Evolutionary conservation across 192 early-diverging fungal genomes (phyloP), one percentile per base, ranked within the genome.

Genomic region (Coemansia umbellata): DNA sequence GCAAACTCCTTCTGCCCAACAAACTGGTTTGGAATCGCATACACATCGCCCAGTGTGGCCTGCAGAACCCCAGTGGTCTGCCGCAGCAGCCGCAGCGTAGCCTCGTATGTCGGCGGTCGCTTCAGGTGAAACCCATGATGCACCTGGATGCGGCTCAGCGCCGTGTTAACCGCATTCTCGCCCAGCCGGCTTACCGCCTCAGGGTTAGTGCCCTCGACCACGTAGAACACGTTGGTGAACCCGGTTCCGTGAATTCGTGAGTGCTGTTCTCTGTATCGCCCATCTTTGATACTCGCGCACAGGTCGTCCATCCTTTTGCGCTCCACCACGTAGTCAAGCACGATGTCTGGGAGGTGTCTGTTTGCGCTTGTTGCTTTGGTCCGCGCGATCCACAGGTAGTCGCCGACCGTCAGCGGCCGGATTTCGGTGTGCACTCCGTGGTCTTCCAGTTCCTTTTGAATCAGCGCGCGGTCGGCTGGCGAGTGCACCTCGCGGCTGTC

Each of bases 221-320:
- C 65, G 53, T 98, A 98, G 28, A 94, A 83, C 9, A 92, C 76
- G 49, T 94, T 79, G 11, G 66, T 67, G 22, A 89, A 62, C 3
- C 90, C 90, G 17, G 89, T 83, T 28, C 67, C 72, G 31, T 66
- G 66, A 8, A 98, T 71, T 5, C 93, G 88, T 31, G 85, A 80
- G 81, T 97, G 96, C 70, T 99, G 96, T 55, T 99, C 96, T 8
- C 74, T 82, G 66, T 88, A 96, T 14, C 96, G 78, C 1, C 92
- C 91, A 61, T 99, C 96, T 30, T 91, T 89, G 45, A 99, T 95
- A 70, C 91, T 94, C 0, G 80, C 63, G 5, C 91, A 81, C 45
- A 99, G 71, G 65, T 99, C 96, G 47, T 96, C 93, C 77, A 91
- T 82, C n/a, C 88, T 82, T 57, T 99, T 99, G 22, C 96, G 80